These are phyloP conservation scores for Scolecobasidium constrictum DNA, from an alignment of 2,329 filamentous ascomycete species.

Conservation along the genomic window DNA sequence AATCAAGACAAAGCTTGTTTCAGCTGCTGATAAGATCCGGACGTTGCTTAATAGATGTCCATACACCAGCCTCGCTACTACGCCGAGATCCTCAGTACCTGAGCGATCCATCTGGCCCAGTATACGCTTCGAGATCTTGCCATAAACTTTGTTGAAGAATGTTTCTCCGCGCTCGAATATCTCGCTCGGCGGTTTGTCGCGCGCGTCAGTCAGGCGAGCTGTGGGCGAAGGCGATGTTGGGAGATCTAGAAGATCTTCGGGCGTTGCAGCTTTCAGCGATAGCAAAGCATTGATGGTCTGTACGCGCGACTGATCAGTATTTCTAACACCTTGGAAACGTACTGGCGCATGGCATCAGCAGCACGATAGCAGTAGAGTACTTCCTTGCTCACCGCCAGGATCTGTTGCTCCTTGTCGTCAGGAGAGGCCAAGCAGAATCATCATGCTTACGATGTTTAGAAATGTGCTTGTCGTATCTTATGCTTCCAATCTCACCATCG, in stretches of 20 bases:
- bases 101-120: constrained; percentile 38
- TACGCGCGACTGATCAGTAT: constrained; percentile 5
- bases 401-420: too few species aligned
- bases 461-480: too few species aligned
- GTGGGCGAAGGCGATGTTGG: constrained; percentile 27
- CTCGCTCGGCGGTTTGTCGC: constrained; percentile 21
- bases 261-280: constrained; percentile 34
- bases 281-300: constrained; percentile 26
- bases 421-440: too few species aligned
- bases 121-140: constrained; percentile 36
- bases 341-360: too few species aligned
- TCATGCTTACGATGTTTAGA: too few species aligned
- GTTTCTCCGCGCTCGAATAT: constrained; percentile 33
- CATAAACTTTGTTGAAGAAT: constrained; percentile 41
- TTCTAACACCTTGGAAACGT: too few species aligned
- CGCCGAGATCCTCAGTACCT: constrained; percentile 40
- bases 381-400: too few species aligned
- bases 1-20: constrained; percentile 42
- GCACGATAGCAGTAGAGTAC: too few species aligned
- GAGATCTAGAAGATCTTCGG: constrained; percentile 31
- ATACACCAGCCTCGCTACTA: constrained; percentile 38
- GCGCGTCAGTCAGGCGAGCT: constrained; percentile 28
- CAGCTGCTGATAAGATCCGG: constrained; percentile 31
- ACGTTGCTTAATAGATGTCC: constrained; percentile 39
- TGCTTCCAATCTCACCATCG: not conserved